phyloP scores from a whole-genome alignment of 2,329 filamentous ascomycete species.

The Trichophaea hybrida region DNA sequence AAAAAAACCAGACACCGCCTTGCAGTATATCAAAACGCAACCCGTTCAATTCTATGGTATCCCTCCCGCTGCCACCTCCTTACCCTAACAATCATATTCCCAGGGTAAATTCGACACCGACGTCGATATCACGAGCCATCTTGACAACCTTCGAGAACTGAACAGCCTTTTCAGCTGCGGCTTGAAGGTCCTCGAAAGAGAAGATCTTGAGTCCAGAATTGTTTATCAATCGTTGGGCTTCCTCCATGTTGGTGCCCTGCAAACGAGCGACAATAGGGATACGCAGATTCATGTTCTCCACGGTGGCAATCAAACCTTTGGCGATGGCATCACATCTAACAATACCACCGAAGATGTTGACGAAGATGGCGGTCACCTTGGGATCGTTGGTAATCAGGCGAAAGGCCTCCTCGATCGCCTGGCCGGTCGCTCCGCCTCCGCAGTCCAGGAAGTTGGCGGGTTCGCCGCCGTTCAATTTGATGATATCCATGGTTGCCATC shows the following conservation, averaged over 20 bases:
- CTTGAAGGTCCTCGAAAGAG: conserved; percentile 96
- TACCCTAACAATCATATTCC: conserved; percentile 55
- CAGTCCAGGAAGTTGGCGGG: conserved; percentile 99
- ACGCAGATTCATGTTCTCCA: conserved; percentile 85
- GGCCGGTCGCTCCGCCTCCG: conserved; percentile 88
- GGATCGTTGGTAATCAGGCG: conserved; percentile 96
- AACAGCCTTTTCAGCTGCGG: conserved; percentile 90
- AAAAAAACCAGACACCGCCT: too few species aligned
- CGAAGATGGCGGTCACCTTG: conserved; percentile 97
- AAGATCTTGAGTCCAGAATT: conserved; percentile 99
- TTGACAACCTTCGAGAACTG: conserved; percentile 99
- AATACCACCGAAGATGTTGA: conserved; percentile 99
- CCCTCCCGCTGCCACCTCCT: background rate
- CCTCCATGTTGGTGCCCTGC: conserved; percentile 96
- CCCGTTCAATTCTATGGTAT: background rate
- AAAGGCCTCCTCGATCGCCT: conserved; percentile 93
- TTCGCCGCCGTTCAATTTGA: conserved; percentile 93
- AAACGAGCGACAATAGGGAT: conserved; percentile 93
- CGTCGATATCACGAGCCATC: conserved; percentile 93
- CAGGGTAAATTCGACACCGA: conserved; percentile 86
- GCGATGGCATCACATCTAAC: conserved; percentile 96
- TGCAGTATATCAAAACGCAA: too few species aligned
- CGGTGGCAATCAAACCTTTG: conserved; percentile 87
- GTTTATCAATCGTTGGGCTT: conserved; percentile 82
- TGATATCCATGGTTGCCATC: conserved; percentile 99